These are phyloP conservation scores for Fusarium pilosicola DNA, from an alignment of 2,329 filamentous ascomycete species.

Conservation along the genomic window DNA sequence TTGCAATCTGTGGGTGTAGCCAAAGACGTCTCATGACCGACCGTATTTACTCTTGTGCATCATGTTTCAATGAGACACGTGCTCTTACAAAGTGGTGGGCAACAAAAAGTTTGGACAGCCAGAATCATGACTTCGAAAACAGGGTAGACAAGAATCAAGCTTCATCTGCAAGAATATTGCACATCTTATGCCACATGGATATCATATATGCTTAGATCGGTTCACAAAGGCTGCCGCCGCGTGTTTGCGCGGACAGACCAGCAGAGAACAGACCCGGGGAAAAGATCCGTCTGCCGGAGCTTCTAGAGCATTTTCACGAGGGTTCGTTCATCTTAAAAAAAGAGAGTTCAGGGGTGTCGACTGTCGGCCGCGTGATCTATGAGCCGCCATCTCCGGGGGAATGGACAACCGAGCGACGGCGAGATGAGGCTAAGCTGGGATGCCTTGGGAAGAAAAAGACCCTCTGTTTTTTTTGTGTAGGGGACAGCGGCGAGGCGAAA, in stretches of 20 bases:
- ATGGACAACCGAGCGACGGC: conserved; percentile 26
- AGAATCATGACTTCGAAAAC: not conserved
- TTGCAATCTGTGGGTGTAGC: conserved; percentile 30
- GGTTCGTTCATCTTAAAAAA: conserved; percentile 33
- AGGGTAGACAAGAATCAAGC: not conserved
- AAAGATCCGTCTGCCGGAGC: conserved; percentile 28
- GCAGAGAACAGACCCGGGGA: conserved; percentile 20
- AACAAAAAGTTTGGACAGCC: not conserved
- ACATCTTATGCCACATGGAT: conserved; percentile 16
- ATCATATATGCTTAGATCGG: conserved; percentile 9
- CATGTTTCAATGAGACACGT: conserved; percentile 30
- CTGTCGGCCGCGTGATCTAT: conserved; percentile 38
- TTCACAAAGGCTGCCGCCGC: conserved; percentile 11
- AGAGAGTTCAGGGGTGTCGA: conserved; percentile 29
- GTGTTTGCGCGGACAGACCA: not conserved
- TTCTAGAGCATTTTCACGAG: conserved; percentile 37
- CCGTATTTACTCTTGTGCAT: conserved; percentile 6
- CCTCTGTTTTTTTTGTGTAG: not conserved
- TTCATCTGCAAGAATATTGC: not conserved
- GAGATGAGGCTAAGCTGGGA: conserved; percentile 40
- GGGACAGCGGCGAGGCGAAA: conserved; percentile 23
- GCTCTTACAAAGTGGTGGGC: conserved; percentile 27
- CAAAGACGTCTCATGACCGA: conserved; percentile 33
- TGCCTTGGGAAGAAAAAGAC: not conserved
- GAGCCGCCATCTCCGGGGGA: conserved; percentile 44